Conservation (phyloP, 257 asterid species). For the Solanum infundibuliforme region DNA sequence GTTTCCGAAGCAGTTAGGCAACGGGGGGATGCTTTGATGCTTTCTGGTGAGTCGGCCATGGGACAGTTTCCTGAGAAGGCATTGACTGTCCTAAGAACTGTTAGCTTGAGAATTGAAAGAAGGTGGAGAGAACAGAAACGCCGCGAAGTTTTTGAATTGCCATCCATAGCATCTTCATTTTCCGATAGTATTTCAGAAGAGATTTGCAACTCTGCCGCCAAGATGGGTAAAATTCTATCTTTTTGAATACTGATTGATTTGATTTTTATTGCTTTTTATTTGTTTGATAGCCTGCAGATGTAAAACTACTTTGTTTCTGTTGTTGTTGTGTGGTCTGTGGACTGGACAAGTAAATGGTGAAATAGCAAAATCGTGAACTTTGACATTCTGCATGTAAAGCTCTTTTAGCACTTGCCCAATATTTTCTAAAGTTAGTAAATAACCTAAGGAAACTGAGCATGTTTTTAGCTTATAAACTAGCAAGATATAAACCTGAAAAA, state of each 20-base stretch:
- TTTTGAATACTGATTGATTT: not conserved
- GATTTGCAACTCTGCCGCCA: slow-evolving; percentile 94
- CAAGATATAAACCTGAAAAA: not conserved
- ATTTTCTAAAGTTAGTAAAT: not conserved
- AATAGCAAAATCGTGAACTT: not conserved
- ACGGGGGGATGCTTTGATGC: slow-evolving; percentile 92
- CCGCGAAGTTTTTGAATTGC: slow-evolving; percentile 65
- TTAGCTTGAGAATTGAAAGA: slow-evolving; percentile 89
- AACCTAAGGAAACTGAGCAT: not conserved
- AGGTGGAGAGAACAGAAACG: slow-evolving; percentile 97
- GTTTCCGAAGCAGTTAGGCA: slow-evolving; percentile 98
- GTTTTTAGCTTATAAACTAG: not conserved
- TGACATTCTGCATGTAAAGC: not conserved
- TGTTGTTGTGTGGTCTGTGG: not conserved
- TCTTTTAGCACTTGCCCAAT: not conserved
- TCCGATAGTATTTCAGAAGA: slow-evolving; percentile 86
- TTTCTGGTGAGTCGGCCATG: slow-evolving; percentile 99
- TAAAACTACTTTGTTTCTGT: not conserved
- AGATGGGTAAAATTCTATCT: slow-evolving; percentile 67
- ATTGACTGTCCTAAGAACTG: slow-evolving; percentile 82
- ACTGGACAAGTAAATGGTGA: not conserved
- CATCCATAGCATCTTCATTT: slow-evolving; percentile 75
- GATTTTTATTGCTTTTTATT: not conserved
- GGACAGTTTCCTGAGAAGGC: slow-evolving; percentile 98
- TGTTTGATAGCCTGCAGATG: not conserved